Percentiles rank a stretch among this genome's conserved stretches.
phyloP scores from a whole-genome alignment of 495 filamentous ascomycete species.

The Penicillium odoratum region DNA sequence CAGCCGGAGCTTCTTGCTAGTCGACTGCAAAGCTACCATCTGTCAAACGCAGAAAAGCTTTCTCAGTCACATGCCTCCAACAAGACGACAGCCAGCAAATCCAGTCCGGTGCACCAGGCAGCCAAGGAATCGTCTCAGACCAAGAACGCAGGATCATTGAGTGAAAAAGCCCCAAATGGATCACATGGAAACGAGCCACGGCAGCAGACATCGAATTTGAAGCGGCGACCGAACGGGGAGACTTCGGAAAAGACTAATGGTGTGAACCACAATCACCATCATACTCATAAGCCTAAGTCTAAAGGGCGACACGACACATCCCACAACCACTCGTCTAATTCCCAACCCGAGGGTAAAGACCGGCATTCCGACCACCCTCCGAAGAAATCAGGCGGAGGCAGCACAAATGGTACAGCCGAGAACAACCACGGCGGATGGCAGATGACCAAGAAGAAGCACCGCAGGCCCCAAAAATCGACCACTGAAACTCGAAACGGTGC shows the following conservation, averaged over 20 bases:
- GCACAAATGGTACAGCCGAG: slow-evolving; percentile 1
- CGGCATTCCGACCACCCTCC: slow-evolving; percentile 29
- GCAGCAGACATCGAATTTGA: slow-evolving; percentile 22
- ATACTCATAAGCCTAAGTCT: slow-evolving; percentile 27
- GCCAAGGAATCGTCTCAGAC: slow-evolving; percentile 33
- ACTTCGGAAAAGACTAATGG: slow-evolving; percentile 41
- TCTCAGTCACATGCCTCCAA: slow-evolving; percentile 23
- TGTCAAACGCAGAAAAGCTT: slow-evolving; percentile 39
- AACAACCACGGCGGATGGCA: slow-evolving; percentile 6
- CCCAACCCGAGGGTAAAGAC: slow-evolving; percentile 30
- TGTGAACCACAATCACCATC: slow-evolving; percentile 16
- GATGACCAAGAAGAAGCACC: slow-evolving; percentile 5
- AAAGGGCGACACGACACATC: slow-evolving; percentile 36
- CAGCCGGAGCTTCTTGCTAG: slow-evolving; percentile 39
- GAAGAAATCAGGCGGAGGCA: slow-evolving; percentile 36
- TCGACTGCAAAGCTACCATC: slow-evolving; percentile 40
- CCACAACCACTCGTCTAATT: slow-evolving; percentile 20
- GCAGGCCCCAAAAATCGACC: not conserved
- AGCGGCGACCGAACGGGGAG: slow-evolving; percentile 37
- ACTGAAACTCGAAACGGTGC: not conserved
- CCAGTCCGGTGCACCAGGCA: slow-evolving; percentile 16
- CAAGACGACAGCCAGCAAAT: slow-evolving; percentile 29
- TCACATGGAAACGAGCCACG: slow-evolving; percentile 19
- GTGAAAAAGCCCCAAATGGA: slow-evolving; percentile 29
- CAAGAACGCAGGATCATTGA: slow-evolving; percentile 30